phyloP scores from a whole-genome alignment of 257 asterid genomes.

The Ballota nigra region DNA sequence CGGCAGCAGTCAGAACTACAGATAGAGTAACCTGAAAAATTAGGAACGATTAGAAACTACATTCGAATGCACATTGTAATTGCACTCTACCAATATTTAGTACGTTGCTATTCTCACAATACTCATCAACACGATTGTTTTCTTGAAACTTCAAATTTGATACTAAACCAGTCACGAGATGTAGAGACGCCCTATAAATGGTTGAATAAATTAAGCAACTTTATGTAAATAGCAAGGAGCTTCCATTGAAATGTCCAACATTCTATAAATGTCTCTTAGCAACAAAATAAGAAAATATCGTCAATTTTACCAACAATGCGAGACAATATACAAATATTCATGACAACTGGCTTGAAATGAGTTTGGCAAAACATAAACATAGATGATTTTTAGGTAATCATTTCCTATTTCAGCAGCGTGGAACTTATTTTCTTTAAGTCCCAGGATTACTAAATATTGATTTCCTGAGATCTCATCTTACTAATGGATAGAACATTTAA shows the following conservation, averaged over 20 bases:
- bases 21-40: constrained; percentile 79
- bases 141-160: not conserved
- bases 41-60: not conserved
- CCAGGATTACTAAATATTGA: not conserved
- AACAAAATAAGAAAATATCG: not conserved
- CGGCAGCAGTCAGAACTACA: constrained; percentile 84
- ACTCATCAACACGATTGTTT: not conserved
- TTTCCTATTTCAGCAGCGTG: not conserved
- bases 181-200: not conserved
- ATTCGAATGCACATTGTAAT: not conserved
- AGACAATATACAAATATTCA: not conserved
- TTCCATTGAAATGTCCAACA: not conserved
- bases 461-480: not conserved
- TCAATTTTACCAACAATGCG: not conserved
- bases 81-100: not conserved
- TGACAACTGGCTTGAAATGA: not conserved
- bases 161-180: not conserved
- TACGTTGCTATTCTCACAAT: not conserved
- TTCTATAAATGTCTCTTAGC: not conserved
- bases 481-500: not conserved
- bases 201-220: not conserved
- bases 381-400: not conserved
- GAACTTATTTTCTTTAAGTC: not conserved
- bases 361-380: not conserved
- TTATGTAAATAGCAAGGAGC: not conserved